Conservation (phyloP, 2,329 filamentous ascomycete genomes). For the Aureobasidium sp. region DNA sequence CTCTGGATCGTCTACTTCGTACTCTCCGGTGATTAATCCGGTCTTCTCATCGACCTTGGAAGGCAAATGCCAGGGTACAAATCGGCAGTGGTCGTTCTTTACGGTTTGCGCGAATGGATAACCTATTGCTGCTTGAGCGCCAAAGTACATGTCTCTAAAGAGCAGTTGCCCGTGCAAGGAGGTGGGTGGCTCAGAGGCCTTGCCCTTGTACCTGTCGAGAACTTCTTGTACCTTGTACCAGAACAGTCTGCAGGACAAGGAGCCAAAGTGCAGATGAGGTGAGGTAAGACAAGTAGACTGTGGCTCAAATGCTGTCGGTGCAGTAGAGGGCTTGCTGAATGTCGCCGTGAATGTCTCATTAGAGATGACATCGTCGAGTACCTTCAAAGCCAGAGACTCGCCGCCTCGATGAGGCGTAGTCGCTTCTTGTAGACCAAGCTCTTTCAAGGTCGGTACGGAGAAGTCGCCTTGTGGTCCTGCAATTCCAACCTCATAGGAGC, state of each 20-base stretch:
- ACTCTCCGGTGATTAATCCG: constrained; percentile 49
- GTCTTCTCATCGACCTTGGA: constrained; percentile 49
- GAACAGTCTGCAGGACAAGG: constrained; percentile 62
- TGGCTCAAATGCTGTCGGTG: constrained; percentile 65
- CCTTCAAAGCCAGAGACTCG: constrained; percentile 57
- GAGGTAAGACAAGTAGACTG: constrained; percentile 68
- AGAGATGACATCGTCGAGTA: constrained; percentile 52
- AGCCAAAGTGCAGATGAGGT: constrained; percentile 68
- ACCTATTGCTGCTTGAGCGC: constrained; percentile 63
- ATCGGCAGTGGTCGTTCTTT: constrained; percentile 61
- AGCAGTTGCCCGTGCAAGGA: constrained; percentile 65
- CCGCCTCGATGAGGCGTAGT: constrained; percentile 64
- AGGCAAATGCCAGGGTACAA: constrained; percentile 72
- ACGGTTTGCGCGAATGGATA: constrained; percentile 57
- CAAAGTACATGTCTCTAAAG: constrained; percentile 81
- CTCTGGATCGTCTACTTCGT: constrained; percentile 55
- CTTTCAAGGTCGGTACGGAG: constrained; percentile 61
- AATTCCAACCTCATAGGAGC: constrained; percentile 52
- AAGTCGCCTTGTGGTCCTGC: constrained; percentile 64
- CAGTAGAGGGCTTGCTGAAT: constrained; percentile 70
- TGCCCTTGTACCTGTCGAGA: constrained; percentile 50
- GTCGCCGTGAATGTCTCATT: constrained; percentile 62
- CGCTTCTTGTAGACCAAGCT: constrained; percentile 59
- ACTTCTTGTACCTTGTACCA: constrained; percentile 65
- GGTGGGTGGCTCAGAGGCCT: constrained; percentile 56